Evolutionary conservation across 1,139 yeast species (phyloP).

Genomic region (Saccharomyces hybrid): DNA sequence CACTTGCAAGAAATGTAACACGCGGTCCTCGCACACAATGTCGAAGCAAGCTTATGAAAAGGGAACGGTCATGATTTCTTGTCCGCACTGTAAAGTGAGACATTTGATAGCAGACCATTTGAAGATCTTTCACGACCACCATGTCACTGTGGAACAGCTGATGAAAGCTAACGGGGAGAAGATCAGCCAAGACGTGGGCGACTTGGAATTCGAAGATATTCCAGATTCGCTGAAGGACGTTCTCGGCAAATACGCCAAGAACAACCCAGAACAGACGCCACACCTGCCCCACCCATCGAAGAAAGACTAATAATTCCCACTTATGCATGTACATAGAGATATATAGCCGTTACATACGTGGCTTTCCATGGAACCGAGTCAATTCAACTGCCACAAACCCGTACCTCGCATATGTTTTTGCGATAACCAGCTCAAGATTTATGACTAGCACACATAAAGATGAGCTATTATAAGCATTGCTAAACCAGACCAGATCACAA

Average conservation of each 20-base stretch:
- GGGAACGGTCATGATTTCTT: slow-evolving; percentile 84
- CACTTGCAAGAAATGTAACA: slow-evolving; percentile 83
- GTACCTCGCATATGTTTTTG: neutral
- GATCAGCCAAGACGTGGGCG: slow-evolving; percentile 53
- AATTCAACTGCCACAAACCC: neutral
- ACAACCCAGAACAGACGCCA: slow-evolving; percentile 41
- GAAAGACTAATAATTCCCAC: neutral
- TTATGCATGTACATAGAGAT: neutral
- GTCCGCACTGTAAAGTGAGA: slow-evolving; percentile 84
- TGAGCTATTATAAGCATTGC: neutral
- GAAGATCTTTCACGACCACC: slow-evolving; percentile 67
- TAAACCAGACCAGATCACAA: neutral
- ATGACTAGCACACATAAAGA: neutral
- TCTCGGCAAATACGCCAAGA: slow-evolving; percentile 59
- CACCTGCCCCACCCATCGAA: slow-evolving; percentile 2
- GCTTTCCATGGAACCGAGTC: neutral
- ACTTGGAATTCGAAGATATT: slow-evolving; percentile 62
- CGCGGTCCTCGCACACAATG: slow-evolving; percentile 77
- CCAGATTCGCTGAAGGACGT: slow-evolving; percentile 53
- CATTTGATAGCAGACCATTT: slow-evolving; percentile 92
- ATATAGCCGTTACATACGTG: neutral
- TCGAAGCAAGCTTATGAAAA: slow-evolving; percentile 84
- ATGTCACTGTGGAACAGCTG: slow-evolving; percentile 75
- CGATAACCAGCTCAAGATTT: neutral
- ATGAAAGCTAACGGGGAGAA: slow-evolving; percentile 68